Base-by-base conservation (phyloP, 805 yeast genomes). In the Zygosaccharomyces siamensis region DNA sequence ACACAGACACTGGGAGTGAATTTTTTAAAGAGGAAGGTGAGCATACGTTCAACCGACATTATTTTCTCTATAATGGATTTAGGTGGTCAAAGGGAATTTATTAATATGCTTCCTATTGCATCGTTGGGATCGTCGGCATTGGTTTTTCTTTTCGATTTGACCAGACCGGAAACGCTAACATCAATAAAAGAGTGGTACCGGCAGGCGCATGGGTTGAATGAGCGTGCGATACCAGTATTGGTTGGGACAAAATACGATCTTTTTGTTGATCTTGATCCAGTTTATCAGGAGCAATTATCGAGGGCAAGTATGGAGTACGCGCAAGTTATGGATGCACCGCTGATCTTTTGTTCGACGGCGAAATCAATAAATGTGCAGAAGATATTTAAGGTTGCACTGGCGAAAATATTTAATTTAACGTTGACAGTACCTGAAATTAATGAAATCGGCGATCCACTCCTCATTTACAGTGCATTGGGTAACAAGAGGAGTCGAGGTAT, bases 131-230 rank as follows among this genome's bases (percentile, higher is more conserved):
- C 98, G 0, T 93, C 89, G 11, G 96, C 97, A 1, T 80, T 92
- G 23, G 73, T 92, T 38, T 89, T 90, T 60, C 81, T 87, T 83
- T 92, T 86, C 72, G 98, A 92, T 68, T 71, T 92, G 50, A 87
- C 97, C 1, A 75, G 96, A 40, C 87, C 86, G 54, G 80, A 89
- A 24, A 88, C 97, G 0, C 73, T 92, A 46, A 86, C 85, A 62
- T 84, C 90, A n/a, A 77, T 92, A 46, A 87, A 88, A 62, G 96
- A 89, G 60, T 92, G 98, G 99, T 92, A 89, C 64, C 73, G 95
- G 52, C 95, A 87, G 62, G 92, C 95, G 0, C 73, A 95, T 45
- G 95, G 95, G 0, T 83, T 88, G 63, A 92, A 92, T 68, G 81
- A 83, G 62, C 84, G 90, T 0, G 97, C 97, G 7, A 85, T 92